A percentile compares a stretch with the other conserved stretches of the same genome.
These are phyloP conservation scores for Berberis vulgaris DNA, from an alignment of 164 flowering plant genomes.

Conservation along the genomic window DNA sequence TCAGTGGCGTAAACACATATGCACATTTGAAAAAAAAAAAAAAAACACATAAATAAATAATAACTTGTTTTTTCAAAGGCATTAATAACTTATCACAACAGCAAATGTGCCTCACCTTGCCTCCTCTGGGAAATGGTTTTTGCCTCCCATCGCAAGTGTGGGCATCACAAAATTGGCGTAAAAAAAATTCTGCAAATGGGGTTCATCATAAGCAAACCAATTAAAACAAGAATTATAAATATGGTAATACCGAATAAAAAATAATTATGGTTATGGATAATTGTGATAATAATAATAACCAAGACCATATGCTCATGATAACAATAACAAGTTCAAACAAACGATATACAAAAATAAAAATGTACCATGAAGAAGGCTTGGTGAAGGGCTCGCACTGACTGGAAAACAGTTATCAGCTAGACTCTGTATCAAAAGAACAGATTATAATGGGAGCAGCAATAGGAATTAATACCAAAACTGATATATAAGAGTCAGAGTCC, in stretches of 20 bases:
- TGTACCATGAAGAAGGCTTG: conserved; percentile 80
- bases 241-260: background rate
- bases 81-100: too few relatives aligned
- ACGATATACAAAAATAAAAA: background rate
- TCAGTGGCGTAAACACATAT: background rate
- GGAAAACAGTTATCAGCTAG: conserved; percentile 91
- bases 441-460: background rate
- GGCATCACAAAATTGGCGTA: conserved; percentile 92
- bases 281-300: too few relatives aligned
- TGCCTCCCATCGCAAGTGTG: conserved; percentile 64
- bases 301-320: too few relatives aligned
- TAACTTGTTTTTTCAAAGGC: too few relatives aligned
- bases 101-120: conserved; percentile 36
- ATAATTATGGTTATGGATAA: too few relatives aligned
- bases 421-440: conserved; percentile 39
- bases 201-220: background rate
- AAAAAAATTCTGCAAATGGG: conserved; percentile 55
- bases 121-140: conserved; percentile 72
- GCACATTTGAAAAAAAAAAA: too few relatives aligned
- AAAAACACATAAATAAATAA: too few relatives aligned
- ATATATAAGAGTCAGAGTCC: conserved; percentile 10
- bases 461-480: background rate
- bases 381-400: conserved; percentile 45
- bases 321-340: background rate
- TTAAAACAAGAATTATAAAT: background rate